These are phyloP conservation scores for Talaromyces sp. DNA, from an alignment of 2,329 filamentous ascomycete species.

Conservation along the genomic window DNA sequence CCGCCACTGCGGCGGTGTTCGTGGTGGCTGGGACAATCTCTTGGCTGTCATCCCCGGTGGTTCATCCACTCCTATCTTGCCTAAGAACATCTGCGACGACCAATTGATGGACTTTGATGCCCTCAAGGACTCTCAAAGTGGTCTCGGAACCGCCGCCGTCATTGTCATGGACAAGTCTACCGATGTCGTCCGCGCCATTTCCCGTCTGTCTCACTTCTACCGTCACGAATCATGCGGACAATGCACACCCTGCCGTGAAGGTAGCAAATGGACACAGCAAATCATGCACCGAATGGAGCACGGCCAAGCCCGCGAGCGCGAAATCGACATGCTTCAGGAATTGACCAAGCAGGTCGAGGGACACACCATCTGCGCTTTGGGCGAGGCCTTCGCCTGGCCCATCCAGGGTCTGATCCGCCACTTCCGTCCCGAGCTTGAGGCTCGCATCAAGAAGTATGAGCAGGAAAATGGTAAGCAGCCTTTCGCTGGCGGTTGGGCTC, in stretches of 20 bases:
- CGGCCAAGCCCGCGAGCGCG: conserved; percentile 78
- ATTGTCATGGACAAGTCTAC: conserved; percentile 99
- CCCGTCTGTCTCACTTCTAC: conserved; percentile 92
- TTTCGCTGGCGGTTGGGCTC: conserved; percentile 83
- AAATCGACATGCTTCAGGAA: conserved; percentile 99
- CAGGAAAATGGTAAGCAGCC: conserved; percentile 63
- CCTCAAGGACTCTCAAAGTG: conserved; percentile 94
- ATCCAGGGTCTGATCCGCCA: conserved; percentile 97
- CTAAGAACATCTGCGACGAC: conserved; percentile 83
- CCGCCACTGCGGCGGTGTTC: conserved; percentile 95
- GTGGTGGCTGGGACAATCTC: conserved; percentile 96
- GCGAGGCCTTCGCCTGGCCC: conserved; percentile 97
- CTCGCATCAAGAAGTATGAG: conserved; percentile 77
- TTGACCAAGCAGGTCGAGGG: conserved; percentile 99
- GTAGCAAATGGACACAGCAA: conserved; percentile 98
- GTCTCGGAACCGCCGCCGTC: conserved; percentile 93
- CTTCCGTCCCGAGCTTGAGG: conserved; percentile 94
- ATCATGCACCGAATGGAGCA: conserved; percentile 97
- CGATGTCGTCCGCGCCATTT: conserved; percentile 91
- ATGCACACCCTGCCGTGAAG: conserved; percentile 98
- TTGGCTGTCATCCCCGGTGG: conserved; percentile 93
- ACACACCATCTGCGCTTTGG: conserved; percentile 96
- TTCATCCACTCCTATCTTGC: conserved; percentile 92
- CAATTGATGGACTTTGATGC: conserved; percentile 99
- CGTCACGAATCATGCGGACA: conserved; percentile 97